phyloP scores from a whole-genome alignment of 495 filamentous ascomycete species.

The Paragyromitra xinjiangensis region DNA sequence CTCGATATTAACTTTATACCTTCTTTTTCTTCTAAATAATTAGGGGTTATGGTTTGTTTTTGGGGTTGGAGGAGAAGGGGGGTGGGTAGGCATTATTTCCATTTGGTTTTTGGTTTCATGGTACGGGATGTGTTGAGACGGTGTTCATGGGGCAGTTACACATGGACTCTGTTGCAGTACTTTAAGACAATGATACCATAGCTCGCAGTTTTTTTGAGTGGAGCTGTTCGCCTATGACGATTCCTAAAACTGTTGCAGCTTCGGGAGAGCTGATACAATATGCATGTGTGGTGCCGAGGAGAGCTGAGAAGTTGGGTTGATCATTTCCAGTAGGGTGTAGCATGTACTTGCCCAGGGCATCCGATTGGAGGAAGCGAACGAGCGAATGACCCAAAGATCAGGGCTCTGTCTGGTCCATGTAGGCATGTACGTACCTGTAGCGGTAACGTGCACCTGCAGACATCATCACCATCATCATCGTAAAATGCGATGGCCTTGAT shows the following conservation, averaged over 20 bases:
- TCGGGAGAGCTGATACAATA: conserved; percentile 14
- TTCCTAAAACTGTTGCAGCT: background rate
- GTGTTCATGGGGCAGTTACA: background rate
- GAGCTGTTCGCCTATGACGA: background rate
- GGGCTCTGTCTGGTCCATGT: background rate
- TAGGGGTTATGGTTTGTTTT: conserved; percentile 19
- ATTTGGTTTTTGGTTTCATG: conserved; percentile 19
- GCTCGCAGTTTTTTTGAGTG: conserved; percentile 1
- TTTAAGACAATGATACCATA: conserved; percentile 29
- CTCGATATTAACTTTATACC: conserved; percentile 35
- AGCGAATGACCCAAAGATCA: background rate
- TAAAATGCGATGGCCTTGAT: conserved; percentile 6
- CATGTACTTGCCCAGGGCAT: background rate
- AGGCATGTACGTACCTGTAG: background rate
- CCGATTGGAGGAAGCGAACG: background rate
- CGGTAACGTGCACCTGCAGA: conserved; percentile 16
- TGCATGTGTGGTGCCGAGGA: background rate
- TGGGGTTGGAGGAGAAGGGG: background rate
- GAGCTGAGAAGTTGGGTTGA: background rate
- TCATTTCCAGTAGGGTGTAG: background rate
- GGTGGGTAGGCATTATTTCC: background rate
- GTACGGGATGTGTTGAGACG: conserved; percentile 1
- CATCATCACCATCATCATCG: background rate
- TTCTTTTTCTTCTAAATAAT: conserved; percentile 47
- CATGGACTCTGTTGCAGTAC: conserved; percentile 9